A percentile compares a stretch with the other conserved stretches of the same genome.
phyloP scores from a whole-genome alignment of 306 rosid genomes.

The Arachis stenosperma region DNA sequence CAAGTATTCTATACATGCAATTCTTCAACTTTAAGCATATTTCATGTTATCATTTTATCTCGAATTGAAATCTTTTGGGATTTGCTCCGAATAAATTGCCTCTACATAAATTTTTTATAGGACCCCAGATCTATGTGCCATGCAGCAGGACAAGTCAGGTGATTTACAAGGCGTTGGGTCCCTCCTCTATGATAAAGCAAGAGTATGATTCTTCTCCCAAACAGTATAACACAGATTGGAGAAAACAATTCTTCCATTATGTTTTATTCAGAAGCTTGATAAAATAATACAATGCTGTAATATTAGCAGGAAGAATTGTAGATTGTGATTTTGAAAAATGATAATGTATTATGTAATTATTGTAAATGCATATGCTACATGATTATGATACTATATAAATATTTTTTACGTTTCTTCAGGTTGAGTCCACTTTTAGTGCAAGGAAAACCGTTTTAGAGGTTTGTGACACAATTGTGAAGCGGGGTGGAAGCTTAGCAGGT shows the following conservation, averaged over 20 bases:
- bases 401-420: constrained; percentile 43
- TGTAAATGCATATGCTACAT: neutral
- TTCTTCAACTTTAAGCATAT: neutral
- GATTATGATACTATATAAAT: neutral
- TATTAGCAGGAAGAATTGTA: neutral
- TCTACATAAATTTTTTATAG: constrained; percentile 45
- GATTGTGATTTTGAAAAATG: neutral
- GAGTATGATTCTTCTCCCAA: constrained; percentile 56
- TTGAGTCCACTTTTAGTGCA: constrained; percentile 60
- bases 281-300: neutral
- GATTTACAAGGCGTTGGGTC: constrained; percentile 78
- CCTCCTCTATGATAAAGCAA: constrained; percentile 61
- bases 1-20: neutral
- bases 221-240: neutral
- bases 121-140: constrained; percentile 79
- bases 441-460: constrained; percentile 81
- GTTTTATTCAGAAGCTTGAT: no score
- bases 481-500: constrained; percentile 95
- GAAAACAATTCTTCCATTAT: neutral
- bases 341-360: neutral
- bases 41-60: neutral
- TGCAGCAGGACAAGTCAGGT: constrained; percentile 80
- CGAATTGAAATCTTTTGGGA: neutral
- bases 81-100: constrained; percentile 15
- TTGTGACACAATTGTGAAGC: constrained; percentile 75